Percentiles rank a stretch among this genome's conserved stretches.
Evolutionary conservation across 208 protist species (phyloP).

Genomic region (Trypanosoma platydactyli): DNA sequence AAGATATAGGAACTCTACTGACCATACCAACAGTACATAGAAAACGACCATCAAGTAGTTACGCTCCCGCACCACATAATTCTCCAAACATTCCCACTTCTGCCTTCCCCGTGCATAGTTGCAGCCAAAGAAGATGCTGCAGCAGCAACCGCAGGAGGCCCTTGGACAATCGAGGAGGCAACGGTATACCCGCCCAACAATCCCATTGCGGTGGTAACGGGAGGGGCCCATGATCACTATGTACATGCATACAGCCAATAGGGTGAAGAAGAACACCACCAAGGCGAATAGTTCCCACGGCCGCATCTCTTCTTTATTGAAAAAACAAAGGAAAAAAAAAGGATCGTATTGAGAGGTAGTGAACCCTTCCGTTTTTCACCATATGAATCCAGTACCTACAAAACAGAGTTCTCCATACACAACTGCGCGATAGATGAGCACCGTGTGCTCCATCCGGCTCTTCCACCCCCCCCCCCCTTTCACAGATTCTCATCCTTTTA

Average conservation of each 20-base stretch:
- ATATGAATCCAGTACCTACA: background rate
- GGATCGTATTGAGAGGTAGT: background rate
- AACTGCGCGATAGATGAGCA: no score
- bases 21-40: slow-evolving; percentile 84
- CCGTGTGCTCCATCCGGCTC: no score
- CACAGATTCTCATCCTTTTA: background rate
- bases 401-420: background rate
- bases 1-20: slow-evolving; percentile 81
- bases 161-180: slow-evolving; percentile 35
- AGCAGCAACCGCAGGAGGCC: slow-evolving; percentile 42
- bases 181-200: slow-evolving; percentile 65
- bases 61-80: slow-evolving; percentile 50
- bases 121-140: slow-evolving; percentile 48
- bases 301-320: slow-evolving; percentile 11
- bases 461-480: background rate
- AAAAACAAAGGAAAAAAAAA: slow-evolving; percentile 13
- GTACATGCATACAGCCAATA: slow-evolving; percentile 71
- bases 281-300: slow-evolving; percentile 33
- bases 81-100: slow-evolving; percentile 36
- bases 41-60: slow-evolving; percentile 87
- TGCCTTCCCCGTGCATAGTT: slow-evolving; percentile 40
- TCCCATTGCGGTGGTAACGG: slow-evolving; percentile 83
- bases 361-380: background rate
- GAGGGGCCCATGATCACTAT: slow-evolving; percentile 89
- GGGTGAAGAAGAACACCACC: slow-evolving; percentile 40